These are phyloP conservation scores for Metarhizium robertsii DNA, from an alignment of 2,329 filamentous ascomycete species.

Conservation along the genomic window DNA sequence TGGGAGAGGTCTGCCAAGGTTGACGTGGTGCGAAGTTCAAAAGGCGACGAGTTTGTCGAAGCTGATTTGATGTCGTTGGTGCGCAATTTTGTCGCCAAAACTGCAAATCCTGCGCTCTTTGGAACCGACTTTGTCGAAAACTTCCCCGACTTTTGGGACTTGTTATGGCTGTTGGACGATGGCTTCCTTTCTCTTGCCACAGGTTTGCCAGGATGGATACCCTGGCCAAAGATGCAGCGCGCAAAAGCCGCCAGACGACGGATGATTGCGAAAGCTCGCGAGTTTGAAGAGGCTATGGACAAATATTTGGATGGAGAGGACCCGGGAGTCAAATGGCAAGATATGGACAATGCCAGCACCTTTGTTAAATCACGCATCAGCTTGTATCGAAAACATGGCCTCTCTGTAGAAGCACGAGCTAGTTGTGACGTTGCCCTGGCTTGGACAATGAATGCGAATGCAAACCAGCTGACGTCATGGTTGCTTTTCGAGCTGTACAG, in stretches of 20 bases:
- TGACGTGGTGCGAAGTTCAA: constrained; percentile 17
- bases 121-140: constrained; percentile 33
- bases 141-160: constrained; percentile 27
- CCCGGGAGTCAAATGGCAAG: constrained; percentile 24
- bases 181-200: constrained; percentile 22
- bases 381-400: constrained; percentile 18
- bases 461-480: constrained; percentile 29
- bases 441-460: constrained; percentile 30
- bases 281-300: constrained; percentile 27
- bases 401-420: constrained; percentile 23
- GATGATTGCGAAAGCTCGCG: constrained; percentile 19
- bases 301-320: constrained; percentile 22
- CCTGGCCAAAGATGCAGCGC: constrained; percentile 21
- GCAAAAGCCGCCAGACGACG: constrained; percentile 19
- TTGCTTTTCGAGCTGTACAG: constrained; percentile 30
- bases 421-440: constrained; percentile 24
- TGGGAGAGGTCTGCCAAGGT: constrained; percentile 28
- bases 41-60: constrained; percentile 20
- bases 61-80: constrained; percentile 23
- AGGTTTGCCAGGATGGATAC: constrained; percentile 22
- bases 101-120: constrained; percentile 25
- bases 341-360: constrained; percentile 25
- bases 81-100: constrained; percentile 25
- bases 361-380: constrained; percentile 21
- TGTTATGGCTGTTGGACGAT: constrained; percentile 28